A percentile compares a stretch with the other conserved stretches of the same genome.
These are phyloP conservation scores for Solanum gandarillasii DNA, from an alignment of 257 asterid species.

Conservation along the genomic window DNA sequence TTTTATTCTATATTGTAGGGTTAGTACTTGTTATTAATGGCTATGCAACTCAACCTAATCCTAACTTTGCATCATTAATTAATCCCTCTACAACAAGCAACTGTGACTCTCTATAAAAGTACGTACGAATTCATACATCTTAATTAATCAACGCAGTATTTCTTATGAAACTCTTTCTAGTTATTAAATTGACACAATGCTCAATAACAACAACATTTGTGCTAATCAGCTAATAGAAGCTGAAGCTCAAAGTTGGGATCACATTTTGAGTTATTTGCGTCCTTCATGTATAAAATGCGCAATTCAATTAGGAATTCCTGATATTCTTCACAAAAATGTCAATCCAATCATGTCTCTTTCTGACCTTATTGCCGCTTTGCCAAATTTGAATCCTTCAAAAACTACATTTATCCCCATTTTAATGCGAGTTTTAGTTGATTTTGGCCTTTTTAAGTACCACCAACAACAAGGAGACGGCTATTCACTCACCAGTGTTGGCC, in stretches of 20 bases:
- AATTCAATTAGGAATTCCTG: neutral
- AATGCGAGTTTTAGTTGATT: neutral
- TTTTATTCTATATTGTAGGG: no score
- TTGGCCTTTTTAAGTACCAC: neutral
- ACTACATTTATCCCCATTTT: neutral
- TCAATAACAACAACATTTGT: neutral
- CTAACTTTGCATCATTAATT: neutral
- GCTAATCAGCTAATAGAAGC: neutral
- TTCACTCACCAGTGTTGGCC: neutral
- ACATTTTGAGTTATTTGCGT: neutral
- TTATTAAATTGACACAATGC: neutral
- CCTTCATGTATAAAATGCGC: neutral
- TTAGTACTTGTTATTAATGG: neutral
- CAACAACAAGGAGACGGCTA: neutral
- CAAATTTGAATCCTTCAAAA: neutral
- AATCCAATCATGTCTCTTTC: neutral
- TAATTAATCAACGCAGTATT: neutral
- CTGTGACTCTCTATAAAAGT: neutral
- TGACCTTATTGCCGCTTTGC: neutral
- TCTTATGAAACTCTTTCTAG: neutral
- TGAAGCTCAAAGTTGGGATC: neutral
- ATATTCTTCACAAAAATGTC: neutral
- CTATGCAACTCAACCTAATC: neutral
- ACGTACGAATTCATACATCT: neutral
- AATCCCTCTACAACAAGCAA: neutral